phyloP scores from a whole-genome alignment of 441 rosid genomes.

The Brassica hybrid region DNA sequence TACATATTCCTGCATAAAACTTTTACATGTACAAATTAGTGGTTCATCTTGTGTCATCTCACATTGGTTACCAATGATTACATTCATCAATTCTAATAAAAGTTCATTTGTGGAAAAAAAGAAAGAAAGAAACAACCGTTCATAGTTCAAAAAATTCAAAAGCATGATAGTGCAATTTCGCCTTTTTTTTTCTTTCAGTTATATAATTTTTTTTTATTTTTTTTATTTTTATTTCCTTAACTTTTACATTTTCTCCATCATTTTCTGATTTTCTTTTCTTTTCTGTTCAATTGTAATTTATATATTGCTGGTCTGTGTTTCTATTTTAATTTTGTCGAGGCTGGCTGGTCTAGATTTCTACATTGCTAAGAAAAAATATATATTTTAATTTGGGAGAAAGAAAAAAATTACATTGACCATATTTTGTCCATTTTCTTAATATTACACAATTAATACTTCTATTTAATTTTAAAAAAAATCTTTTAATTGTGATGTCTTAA shows the following conservation, averaged over 20 bases:
- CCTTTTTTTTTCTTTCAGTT: not conserved
- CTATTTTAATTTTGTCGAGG: not conserved
- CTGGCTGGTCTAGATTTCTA: too few species aligned
- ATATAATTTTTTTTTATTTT: not conserved
- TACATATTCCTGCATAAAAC: not conserved
- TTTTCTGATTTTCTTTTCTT: not conserved
- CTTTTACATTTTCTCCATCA: not conserved
- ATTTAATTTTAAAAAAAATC: not conserved
- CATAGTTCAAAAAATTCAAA: not conserved
- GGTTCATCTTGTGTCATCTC: not conserved
- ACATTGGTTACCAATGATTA: too few species aligned
- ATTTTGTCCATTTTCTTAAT: too few species aligned
- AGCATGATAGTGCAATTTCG: not conserved
- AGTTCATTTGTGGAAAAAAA: too few species aligned
- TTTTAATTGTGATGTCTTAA: not conserved
- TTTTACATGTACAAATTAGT: not conserved
- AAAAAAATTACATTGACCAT: too few species aligned
- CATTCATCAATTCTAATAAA: too few species aligned
- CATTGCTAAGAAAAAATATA: too few species aligned
- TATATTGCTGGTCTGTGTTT: not conserved
- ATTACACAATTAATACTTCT: not conserved
- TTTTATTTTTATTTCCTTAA: not conserved
- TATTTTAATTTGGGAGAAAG: too few species aligned
- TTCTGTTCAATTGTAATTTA: constrained; percentile 6
- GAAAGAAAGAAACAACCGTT: not conserved